Percentiles rank a stretch among this genome's conserved stretches.
These are phyloP conservation scores for Chlorella vulgaris DNA, from an alignment of 139 green algal genomes.

Conservation along the genomic window DNA sequence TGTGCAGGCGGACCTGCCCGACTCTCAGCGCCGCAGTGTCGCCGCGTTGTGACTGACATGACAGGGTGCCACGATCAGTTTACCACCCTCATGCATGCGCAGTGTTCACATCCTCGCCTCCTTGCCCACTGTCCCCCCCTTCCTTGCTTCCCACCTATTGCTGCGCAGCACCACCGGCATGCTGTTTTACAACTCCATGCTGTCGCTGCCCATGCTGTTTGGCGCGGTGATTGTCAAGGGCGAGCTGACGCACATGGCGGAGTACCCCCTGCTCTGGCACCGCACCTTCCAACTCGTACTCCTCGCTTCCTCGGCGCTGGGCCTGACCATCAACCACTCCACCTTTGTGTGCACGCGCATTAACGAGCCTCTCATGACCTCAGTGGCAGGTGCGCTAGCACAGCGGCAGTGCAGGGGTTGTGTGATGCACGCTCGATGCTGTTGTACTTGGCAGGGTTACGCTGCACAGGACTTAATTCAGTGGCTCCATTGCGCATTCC, in stretches of 20 bases:
- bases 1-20: background rate
- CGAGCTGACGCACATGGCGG: constrained; percentile 15
- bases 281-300: constrained; percentile 36
- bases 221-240: background rate
- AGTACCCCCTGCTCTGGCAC: constrained; percentile 35
- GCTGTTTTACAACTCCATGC: constrained; percentile 52
- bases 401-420: background rate
- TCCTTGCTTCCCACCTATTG: background rate
- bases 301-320: constrained; percentile 50
- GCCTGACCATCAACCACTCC: constrained; percentile 74
- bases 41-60: background rate
- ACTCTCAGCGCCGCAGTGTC: no score
- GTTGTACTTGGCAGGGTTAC: no score
- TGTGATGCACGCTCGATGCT: background rate
- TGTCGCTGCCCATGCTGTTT: constrained; percentile 47
- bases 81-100: background rate
- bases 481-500: no score
- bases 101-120: background rate
- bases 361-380: constrained; percentile 78
- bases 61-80: no score
- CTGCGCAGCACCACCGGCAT: constrained; percentile 42
- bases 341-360: constrained; percentile 75
- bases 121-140: background rate
- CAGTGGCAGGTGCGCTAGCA: constrained; percentile 52
- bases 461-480: no score